Evolutionary conservation across 768 basidiomycete species (phyloP).

Genomic region (Piloderma croceum): DNA sequence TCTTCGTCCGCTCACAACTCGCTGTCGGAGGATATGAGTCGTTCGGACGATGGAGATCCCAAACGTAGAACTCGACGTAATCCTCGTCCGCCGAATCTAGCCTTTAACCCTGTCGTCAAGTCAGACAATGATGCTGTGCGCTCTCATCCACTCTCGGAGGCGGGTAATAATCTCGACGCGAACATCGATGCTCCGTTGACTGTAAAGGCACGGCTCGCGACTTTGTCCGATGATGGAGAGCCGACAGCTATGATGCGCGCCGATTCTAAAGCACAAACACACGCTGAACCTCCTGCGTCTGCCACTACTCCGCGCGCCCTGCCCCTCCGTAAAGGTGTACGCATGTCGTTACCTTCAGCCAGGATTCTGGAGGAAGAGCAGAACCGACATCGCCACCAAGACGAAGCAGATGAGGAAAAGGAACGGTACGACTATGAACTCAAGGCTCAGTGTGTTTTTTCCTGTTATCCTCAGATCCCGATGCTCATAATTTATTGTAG

Average conservation of each 20-base stretch:
- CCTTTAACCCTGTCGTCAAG: too few species aligned
- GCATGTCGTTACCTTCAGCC: slow-evolving; percentile 21
- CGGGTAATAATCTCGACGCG: too few species aligned
- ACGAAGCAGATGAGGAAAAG: slow-evolving; percentile 42
- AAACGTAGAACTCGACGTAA: background rate
- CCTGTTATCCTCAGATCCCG: background rate
- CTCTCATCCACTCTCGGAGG: too few species aligned
- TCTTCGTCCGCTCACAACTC: slow-evolving; percentile 43
- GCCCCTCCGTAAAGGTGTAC: slow-evolving; percentile 19
- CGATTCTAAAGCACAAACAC: too few species aligned
- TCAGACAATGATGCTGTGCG: too few species aligned
- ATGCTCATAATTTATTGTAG: slow-evolving; percentile 29
- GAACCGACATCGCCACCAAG: slow-evolving; percentile 30
- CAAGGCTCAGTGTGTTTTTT: slow-evolving; percentile 44
- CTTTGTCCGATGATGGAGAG: background rate
- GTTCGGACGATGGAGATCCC: slow-evolving; percentile 17
- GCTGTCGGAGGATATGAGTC: slow-evolving; percentile 36
- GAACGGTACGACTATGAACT: slow-evolving; percentile 52
- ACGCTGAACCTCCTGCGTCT: too few species aligned
- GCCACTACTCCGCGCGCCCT: too few species aligned
- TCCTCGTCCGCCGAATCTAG: too few species aligned
- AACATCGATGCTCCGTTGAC: too few species aligned
- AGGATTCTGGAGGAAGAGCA: slow-evolving; percentile 24
- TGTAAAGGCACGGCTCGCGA: too few species aligned
- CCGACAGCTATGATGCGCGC: background rate